A percentile compares a stretch with the other conserved stretches of the same genome.
Evolutionary conservation across 2,329 filamentous ascomycete species (phyloP).

Genomic region (Geosmithia flava): DNA sequence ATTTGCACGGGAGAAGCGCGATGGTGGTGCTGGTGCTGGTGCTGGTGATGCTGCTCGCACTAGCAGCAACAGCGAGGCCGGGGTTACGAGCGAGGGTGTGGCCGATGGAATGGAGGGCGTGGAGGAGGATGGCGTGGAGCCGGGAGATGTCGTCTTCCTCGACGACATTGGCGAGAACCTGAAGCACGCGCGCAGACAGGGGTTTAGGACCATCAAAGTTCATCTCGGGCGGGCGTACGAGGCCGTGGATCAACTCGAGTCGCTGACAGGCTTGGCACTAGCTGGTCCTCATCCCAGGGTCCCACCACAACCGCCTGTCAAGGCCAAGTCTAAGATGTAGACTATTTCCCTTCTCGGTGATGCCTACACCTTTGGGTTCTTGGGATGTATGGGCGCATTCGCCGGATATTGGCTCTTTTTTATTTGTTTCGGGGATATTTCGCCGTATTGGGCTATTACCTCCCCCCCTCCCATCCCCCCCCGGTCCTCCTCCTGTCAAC

Average conservation of each 20-base stretch:
- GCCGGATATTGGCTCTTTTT: too few species aligned
- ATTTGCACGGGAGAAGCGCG: conserved; percentile 26
- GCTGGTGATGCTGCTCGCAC: too few species aligned
- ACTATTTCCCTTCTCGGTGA: not conserved
- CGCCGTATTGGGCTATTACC: too few species aligned
- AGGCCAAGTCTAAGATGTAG: conserved; percentile 28
- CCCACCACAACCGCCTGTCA: conserved; percentile 14
- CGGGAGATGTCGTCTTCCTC: conserved; percentile 69
- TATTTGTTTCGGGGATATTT: too few species aligned
- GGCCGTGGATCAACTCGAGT: conserved; percentile 73
- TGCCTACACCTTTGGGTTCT: not conserved
- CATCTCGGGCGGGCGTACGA: conserved; percentile 63
- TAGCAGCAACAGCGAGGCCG: too few species aligned
- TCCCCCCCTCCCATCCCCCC: too few species aligned
- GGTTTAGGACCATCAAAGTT: conserved; percentile 79
- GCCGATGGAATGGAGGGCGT: too few species aligned
- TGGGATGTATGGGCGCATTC: too few species aligned
- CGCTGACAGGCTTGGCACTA: conserved; percentile 55
- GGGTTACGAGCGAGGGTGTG: too few species aligned
- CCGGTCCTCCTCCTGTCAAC: too few species aligned
- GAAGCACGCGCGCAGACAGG: conserved; percentile 61
- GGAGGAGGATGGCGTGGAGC: conserved; percentile 30
- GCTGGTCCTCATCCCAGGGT: conserved; percentile 40
- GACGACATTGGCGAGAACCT: conserved; percentile 94
- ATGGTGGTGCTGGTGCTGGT: too few species aligned